These are phyloP conservation scores for Glarea lozoyensis DNA, from an alignment of 495 filamentous ascomycete species.

Conservation along the genomic window DNA sequence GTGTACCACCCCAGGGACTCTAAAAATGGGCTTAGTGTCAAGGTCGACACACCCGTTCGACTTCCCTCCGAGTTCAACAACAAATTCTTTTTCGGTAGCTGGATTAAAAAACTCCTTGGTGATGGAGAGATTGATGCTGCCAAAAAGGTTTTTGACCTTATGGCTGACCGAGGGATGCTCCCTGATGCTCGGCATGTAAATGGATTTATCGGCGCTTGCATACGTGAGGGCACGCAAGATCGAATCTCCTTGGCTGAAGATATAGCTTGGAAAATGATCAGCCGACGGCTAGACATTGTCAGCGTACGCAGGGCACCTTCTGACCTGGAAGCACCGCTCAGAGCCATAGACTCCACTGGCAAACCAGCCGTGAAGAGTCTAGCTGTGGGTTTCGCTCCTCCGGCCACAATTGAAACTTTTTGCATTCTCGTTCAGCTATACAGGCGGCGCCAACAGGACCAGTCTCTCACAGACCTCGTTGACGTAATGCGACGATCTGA, in stretches of 20 bases:
- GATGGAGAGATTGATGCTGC: constrained; percentile 62
- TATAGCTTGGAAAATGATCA: constrained; percentile 71
- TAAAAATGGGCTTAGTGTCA: constrained; percentile 35
- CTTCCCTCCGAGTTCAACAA: constrained; percentile 58
- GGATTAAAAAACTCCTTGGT: constrained; percentile 72
- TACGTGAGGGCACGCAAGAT: constrained; percentile 46
- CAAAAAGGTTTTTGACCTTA: constrained; percentile 55
- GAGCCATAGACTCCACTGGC: constrained; percentile 8
- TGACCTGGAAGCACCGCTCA: constrained; percentile 12
- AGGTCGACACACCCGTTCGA: constrained; percentile 39
- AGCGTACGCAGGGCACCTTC: constrained; percentile 23
- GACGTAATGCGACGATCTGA: constrained; percentile 46
- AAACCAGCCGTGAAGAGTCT: constrained; percentile 21
- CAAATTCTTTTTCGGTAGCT: constrained; percentile 72
- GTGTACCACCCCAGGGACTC: constrained; percentile 25
- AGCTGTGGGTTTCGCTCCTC: constrained; percentile 33
- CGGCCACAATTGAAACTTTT: constrained; percentile 70
- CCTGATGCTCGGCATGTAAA: constrained; percentile 65
- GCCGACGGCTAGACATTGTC: constrained; percentile 51
- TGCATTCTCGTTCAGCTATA: constrained; percentile 66
- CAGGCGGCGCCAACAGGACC: constrained; percentile 46
- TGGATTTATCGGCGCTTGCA: constrained; percentile 65
- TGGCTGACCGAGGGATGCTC: constrained; percentile 54
- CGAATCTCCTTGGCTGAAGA: constrained; percentile 54
- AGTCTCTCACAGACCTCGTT: constrained; percentile 47